Conservation (phyloP, 2,329 filamentous ascomycete genomes). For the Waltergamsia citrina region DNA sequence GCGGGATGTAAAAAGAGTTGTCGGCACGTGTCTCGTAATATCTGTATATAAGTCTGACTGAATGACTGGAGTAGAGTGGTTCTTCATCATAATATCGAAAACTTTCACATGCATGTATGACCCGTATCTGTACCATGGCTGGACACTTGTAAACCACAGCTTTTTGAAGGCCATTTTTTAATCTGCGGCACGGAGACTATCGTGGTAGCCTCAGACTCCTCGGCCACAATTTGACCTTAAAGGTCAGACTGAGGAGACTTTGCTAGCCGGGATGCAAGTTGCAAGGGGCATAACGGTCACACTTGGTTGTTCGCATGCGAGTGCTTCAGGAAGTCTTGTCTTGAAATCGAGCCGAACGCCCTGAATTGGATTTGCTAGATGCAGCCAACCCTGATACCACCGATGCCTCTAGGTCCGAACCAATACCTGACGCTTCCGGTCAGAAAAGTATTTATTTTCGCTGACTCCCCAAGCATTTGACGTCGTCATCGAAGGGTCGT, state of each 20-base stretch:
- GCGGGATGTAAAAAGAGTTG: constrained; percentile 7
- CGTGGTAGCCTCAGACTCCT: constrained; percentile 46
- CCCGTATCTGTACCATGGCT: constrained; percentile 59
- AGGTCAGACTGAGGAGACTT: constrained; percentile 42
- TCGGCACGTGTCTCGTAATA: background rate
- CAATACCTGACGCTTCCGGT: constrained; percentile 15
- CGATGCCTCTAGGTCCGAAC: constrained; percentile 27
- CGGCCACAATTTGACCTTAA: constrained; percentile 27
- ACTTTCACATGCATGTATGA: constrained; percentile 33
- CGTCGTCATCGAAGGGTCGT: background rate
- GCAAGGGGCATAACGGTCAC: constrained; percentile 11
- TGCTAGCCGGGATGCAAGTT: constrained; percentile 35
- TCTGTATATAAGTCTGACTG: too few relatives aligned
- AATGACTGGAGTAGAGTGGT: too few relatives aligned
- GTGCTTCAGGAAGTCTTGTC: constrained; percentile 20
- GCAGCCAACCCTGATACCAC: constrained; percentile 33
- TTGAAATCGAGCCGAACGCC: constrained; percentile 37
- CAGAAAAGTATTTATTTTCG: background rate
- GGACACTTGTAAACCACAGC: constrained; percentile 44
- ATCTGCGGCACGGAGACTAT: constrained; percentile 53
- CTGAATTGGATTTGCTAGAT: constrained; percentile 34
- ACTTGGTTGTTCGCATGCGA: too few relatives aligned
- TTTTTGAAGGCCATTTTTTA: constrained; percentile 48
- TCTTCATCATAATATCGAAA: constrained; percentile 1
- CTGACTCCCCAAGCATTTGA: background rate